Base-by-base conservation (phyloP, 1,139 yeast species). In the Candida sp. region DNA sequence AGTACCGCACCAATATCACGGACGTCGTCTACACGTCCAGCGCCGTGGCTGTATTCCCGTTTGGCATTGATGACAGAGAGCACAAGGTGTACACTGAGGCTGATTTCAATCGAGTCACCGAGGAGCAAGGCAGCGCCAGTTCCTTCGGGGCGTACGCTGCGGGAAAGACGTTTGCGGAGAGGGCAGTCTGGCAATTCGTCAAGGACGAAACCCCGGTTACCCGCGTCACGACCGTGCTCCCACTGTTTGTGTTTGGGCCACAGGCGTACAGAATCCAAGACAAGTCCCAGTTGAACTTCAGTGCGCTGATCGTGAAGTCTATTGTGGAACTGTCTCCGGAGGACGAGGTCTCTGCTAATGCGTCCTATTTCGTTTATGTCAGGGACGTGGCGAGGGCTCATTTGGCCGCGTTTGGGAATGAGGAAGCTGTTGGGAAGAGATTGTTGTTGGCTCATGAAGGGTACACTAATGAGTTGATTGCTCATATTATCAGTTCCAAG, bases 341-440 rank as follows among this genome's bases (percentile, higher is more conserved):
- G 8, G 62, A 54, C 45, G 53, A 33, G 51, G 42, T 60, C 49
- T 60, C 62, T 6, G 43, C 23, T 4, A 7, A n/a, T 22, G 38
- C 27, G 4, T 68, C 67, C 9, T 54, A 52, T 3, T 69, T 60
- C 61, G 69, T 77, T 42, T 85, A 83, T 58, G 86, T 83, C 2
- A 69, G 86, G 50, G 85, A 83, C 58, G 78, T 80, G 5, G 84
- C 86, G 3, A 63, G 60, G 52, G 83, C 83, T n/a, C 87, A 82
- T 60, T 62, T 81, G 9, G 57, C 61, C 41, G 80, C 80, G 0
- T 65, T 80, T 53, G 73, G 73, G 53, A 59, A 57, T 41, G 41
- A 56, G 7, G 56, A 54, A 7, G 59, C 69, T 23, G 49, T 58
- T 9, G 62, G 63, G 25, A 47, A 69, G 43, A 65, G 81, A 58